Evolutionary conservation across 2,329 filamentous ascomycete genomes (phyloP).

Genomic region (Passalora sequoiae): DNA sequence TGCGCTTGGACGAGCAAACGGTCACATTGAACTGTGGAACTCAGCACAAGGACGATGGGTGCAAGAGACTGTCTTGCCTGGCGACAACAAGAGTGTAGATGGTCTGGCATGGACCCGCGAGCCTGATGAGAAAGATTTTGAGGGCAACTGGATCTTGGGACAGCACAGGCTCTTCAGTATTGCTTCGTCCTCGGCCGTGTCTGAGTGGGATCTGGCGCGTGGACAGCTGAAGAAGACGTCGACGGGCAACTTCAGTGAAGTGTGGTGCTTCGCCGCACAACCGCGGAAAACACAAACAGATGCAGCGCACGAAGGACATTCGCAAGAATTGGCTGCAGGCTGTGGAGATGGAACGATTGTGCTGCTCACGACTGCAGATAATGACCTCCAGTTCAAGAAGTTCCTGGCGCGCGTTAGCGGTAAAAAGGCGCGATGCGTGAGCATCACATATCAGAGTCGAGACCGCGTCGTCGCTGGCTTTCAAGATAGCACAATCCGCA

Average conservation of each 20-base stretch:
- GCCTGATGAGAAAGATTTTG: slow-evolving; percentile 62
- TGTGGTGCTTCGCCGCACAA: slow-evolving; percentile 92
- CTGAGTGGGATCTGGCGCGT: slow-evolving; percentile 86
- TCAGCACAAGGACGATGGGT: slow-evolving; percentile 76
- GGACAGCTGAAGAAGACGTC: slow-evolving; percentile 74
- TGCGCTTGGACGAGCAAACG: slow-evolving; percentile 86
- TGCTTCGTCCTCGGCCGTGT: slow-evolving; percentile 84
- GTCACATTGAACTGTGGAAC: slow-evolving; percentile 98
- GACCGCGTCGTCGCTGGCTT: slow-evolving; percentile 83
- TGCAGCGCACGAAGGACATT: slow-evolving; percentile 23
- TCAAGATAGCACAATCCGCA: slow-evolving; percentile 90
- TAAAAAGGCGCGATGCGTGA: slow-evolving; percentile 84
- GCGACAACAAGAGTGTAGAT: slow-evolving; percentile 69
- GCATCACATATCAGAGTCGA: slow-evolving; percentile 81
- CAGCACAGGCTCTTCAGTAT: slow-evolving; percentile 89
- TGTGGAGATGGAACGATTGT: slow-evolving; percentile 89
- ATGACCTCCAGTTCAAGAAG: slow-evolving; percentile 73
- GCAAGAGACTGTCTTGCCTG: slow-evolving; percentile 79
- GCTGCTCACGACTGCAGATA: slow-evolving; percentile 78
- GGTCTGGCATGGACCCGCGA: slow-evolving; percentile 89
- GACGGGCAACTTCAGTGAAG: slow-evolving; percentile 88
- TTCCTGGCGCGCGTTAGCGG: slow-evolving; percentile 70
- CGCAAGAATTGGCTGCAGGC: slow-evolving; percentile 69
- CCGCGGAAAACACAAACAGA: slow-evolving; percentile 48
- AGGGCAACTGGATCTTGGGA: slow-evolving; percentile 60